Evolutionary conservation across 768 basidiomycete species (phyloP).

Genomic region (Rhodotorula taiwanensis): DNA sequence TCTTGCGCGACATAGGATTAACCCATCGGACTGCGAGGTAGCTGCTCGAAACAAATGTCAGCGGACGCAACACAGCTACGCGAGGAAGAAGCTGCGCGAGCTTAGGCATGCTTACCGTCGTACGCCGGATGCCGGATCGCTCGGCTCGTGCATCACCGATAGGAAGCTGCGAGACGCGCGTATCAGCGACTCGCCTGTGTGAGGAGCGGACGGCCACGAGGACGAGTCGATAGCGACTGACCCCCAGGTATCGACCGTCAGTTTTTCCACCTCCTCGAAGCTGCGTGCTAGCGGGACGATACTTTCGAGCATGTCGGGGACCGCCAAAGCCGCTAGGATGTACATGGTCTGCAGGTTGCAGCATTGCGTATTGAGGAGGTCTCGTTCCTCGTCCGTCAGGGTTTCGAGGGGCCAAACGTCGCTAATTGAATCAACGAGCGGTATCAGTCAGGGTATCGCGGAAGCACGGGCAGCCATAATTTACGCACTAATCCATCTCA

Average conservation of each 20-base stretch:
- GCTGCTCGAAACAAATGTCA: background rate
- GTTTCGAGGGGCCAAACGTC: slow-evolving; percentile 16
- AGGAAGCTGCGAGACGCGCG: no score
- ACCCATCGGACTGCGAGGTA: slow-evolving; percentile 29
- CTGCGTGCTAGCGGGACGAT: slow-evolving; percentile 18
- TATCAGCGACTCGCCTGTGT: no score
- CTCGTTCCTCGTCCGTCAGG: background rate
- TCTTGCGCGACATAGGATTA: slow-evolving; percentile 20
- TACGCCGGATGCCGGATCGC: no score
- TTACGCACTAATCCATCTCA: slow-evolving; percentile 34
- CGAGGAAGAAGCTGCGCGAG: background rate
- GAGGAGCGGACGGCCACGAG: no score
- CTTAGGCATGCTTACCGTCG: no score
- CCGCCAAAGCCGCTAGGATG: slow-evolving; percentile 22
- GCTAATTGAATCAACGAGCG: background rate
- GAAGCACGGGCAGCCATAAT: background rate
- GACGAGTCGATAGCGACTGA: no score
- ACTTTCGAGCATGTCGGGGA: slow-evolving; percentile 33
- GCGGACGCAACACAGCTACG: background rate
- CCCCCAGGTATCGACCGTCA: slow-evolving; percentile 27
- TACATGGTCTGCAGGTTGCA: slow-evolving; percentile 16
- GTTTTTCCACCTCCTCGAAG: slow-evolving; percentile 27
- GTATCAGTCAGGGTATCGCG: no score
- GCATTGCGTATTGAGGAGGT: slow-evolving; percentile 13
- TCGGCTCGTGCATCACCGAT: no score